Evolutionary conservation across 192 early-diverging fungal species (phyloP), one percentile per base, ranked within the genome.

Genomic region (Backusella sp.): DNA sequence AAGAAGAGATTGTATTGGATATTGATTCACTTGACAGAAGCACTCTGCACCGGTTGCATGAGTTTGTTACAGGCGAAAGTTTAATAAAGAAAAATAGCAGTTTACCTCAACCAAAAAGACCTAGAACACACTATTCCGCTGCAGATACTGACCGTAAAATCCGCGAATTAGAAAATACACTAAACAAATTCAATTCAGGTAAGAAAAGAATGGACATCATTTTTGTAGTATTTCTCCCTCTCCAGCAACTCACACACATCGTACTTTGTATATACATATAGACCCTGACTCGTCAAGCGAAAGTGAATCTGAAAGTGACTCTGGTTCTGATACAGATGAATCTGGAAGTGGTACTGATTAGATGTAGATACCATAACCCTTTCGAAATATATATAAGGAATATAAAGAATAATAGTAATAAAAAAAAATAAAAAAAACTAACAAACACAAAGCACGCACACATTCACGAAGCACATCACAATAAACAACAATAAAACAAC

Each of bases 1-100:
- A 92, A 69, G 92, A 92, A 41, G 96, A 97, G 82, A 94, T 97
- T 71, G 97, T 97, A 82, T 87, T 98, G 68, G 97, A 98, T 73
- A 96, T 98, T 81, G 96, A 97, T 73, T 86, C 92, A 0, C 82
- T 97, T 49, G 92, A 94, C 77, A 89, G 88, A 56, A 83, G 82
- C n/a, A 96, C 95, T 6, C 84, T 97, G 23, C 92, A 87, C 79
- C 90, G 90, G 79, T 84, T 98, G 59, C 94, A 96, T 81, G 85
- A 92, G 56, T 98, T 93, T 82, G 96, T 97, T 14, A 89, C 88
- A 32, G 87, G 86, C 28, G 80, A 85, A 66, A 81, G 80, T 52
- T 56, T 81, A 34, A 19, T 67, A 17, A 46, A 23, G 19, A 66
- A 74, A 67, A 77, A 86, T 82, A 35, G 87, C 80, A 42, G 80